Conservation (phyloP, 345 rosid genomes). For the Draba incana region DNA sequence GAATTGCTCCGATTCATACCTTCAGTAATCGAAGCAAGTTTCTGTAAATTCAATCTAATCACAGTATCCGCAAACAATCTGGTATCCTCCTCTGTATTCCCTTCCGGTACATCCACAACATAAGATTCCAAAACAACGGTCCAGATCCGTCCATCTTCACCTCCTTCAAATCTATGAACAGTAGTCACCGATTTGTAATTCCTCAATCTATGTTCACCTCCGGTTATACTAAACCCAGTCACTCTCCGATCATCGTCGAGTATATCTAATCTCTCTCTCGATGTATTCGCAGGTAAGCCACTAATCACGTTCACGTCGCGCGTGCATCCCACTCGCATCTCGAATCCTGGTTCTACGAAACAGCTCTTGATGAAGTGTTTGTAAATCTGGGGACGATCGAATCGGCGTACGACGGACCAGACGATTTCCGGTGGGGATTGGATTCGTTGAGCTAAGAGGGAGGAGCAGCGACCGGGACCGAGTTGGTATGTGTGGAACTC, state of each 20-base stretch:
- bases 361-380: slow-evolving; percentile 86
- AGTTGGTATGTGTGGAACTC: slow-evolving; percentile 71
- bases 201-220: slow-evolving; percentile 78
- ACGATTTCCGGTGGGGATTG: slow-evolving; percentile 57
- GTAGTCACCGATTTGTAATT: slow-evolving; percentile 83
- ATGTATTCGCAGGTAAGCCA: slow-evolving; percentile 74
- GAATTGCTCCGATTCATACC: slow-evolving; percentile 28
- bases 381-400: slow-evolving; percentile 72
- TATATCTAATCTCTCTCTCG: slow-evolving; percentile 72
- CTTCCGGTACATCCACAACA: slow-evolving; percentile 82
- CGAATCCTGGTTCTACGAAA: slow-evolving; percentile 46
- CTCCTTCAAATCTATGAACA: slow-evolving; percentile 56
- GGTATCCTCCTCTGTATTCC: slow-evolving; percentile 95
- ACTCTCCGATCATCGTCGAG: slow-evolving; percentile 65
- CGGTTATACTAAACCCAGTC: slow-evolving; percentile 68
- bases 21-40: slow-evolving; percentile 71
- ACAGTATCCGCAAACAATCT: slow-evolving; percentile 84
- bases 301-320: slow-evolving; percentile 73
- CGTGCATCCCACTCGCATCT: slow-evolving; percentile 60
- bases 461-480: slow-evolving; percentile 60
- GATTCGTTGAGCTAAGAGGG: slow-evolving; percentile 60
- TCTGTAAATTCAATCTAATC: slow-evolving; percentile 75
- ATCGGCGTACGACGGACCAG: slow-evolving; percentile 69
- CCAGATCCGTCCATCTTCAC: slow-evolving; percentile 43
- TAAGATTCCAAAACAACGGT: slow-evolving; percentile 80